Base-by-base conservation (phyloP, 306 rosid genomes). In the Psophocarpus tetragonolobus region DNA sequence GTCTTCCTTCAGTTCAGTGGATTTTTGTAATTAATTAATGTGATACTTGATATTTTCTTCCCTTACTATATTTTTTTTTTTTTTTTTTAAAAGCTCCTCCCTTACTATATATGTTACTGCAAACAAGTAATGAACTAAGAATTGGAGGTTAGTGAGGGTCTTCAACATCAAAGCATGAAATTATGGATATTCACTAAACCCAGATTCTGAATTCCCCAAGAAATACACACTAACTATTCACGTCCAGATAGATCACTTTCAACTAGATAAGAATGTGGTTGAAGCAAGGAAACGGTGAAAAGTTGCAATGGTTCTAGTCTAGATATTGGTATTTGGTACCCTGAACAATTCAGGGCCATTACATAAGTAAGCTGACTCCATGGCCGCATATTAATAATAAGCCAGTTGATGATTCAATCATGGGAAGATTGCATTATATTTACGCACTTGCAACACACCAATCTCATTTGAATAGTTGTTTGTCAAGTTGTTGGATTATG, bases 41-140 rank as follows among this genome's bases (percentile, higher is more conserved):
- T 14, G 0, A 58, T 32, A 14, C 18, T 47, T 48, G 12, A 6
- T 27, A 24, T 39, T 41, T 41, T 42, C 24, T 12, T 68, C 36
- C 10, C 45, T 10, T 23, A 2, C 17, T 50, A 41, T n/a, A n/a
- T n/a, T n/a, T n/a, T n/a, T n/a, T n/a, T n/a, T n/a, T n/a, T n/a
- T n/a, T n/a, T n/a, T n/a, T n/a, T n/a, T n/a, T n/a, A n/a, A n/a
- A n/a, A n/a, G n/a, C n/a, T n/a, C n/a, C n/a, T n/a, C n/a, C n/a
- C n/a, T n/a, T n/a, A n/a, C n/a, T n/a, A n/a, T n/a, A n/a, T n/a
- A n/a, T n/a, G n/a, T n/a, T n/a, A n/a, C n/a, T n/a, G n/a, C n/a
- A n/a, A n/a, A n/a, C n/a, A n/a, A n/a, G 32, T 29, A 42, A 93
- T 91, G 93, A 90, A 87, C 26, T 86, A 88, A 61, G 84, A 69